These are phyloP conservation scores for Carex littledalei DNA, from an alignment of 176 grass and related monocot species.

Conservation along the genomic window DNA sequence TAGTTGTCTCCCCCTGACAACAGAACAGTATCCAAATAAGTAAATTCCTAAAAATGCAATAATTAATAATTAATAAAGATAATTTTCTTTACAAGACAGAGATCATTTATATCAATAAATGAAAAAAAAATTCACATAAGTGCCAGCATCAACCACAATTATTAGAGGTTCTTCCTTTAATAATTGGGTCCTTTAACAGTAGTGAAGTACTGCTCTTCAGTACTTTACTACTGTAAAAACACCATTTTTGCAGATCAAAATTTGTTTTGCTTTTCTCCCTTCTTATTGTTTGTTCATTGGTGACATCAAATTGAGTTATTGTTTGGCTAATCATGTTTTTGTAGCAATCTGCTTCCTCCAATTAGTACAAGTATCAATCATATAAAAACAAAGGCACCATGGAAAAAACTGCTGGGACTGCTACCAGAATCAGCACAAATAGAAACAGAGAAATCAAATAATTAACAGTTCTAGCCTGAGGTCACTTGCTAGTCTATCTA, in stretches of 20 bases:
- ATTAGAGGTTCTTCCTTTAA: too few relatives aligned
- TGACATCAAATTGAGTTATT: background rate
- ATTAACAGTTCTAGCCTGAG: background rate
- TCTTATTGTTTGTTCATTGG: background rate
- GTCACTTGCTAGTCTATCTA: background rate
- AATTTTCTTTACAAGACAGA: background rate
- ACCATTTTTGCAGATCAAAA: background rate
- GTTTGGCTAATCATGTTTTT: background rate
- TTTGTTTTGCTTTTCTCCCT: background rate
- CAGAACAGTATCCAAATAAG: too few relatives aligned
- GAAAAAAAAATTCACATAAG: background rate
- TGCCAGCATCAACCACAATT: background rate
- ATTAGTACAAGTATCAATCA: background rate
- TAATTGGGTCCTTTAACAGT: too few relatives aligned
- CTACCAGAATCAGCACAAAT: background rate
- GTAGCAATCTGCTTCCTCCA: background rate
- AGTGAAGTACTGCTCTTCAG: too few relatives aligned
- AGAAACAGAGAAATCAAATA: background rate
- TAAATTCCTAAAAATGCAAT: too few relatives aligned
- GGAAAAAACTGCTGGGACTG: background rate
- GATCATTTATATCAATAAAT: background rate
- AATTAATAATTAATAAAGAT: too few relatives aligned
- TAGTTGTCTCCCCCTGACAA: conserved; percentile 91
- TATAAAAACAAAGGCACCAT: background rate
- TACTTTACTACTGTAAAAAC: background rate